Evolutionary conservation across 371 early-diverging fungal species (phyloP), one percentile per base, ranked within the genome.

Genomic region (Mortierella sp.): DNA sequence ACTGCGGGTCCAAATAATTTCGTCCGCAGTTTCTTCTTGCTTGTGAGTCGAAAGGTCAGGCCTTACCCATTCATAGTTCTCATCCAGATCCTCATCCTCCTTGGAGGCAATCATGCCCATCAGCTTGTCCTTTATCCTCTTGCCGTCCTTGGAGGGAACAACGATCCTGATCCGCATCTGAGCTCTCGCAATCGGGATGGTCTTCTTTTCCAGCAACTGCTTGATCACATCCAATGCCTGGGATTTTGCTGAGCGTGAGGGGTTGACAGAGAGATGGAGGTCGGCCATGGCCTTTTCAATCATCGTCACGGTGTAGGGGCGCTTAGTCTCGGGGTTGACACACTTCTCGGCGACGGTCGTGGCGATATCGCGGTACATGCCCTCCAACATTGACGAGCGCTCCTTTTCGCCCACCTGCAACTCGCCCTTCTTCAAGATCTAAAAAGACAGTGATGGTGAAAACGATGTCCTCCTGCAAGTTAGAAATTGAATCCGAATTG

Each of bases 241-340:
- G 10, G 91, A 91, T 79, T 99, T 99, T 34, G 95, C 92, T 76
- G 92, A 95, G 52, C 93, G 89, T 74, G 95, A 97, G 2, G 95
- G 92, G 79, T 97, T 94, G 64, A 98, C 93, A 63, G 94, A 94
- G 75, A 94, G 92, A 80, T 98, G 99, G 22, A 98, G 86, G 71
- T 98, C 97, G 5, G 90, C 89, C 94, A 99, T 95, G 19, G 97
- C 95, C 87, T 98, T 97, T 85, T 99, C 99, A 71, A 99, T 97
- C 94, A 98, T 97, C 19, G 97, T 94, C 44, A 96, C 95, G 0
- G 99, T 94, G 73, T 99, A 98, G 1, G 98, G 97, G 63, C 97
- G 91, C 82, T 96, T 96, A 8, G 98, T 98, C 58, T 93, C 92
- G 24, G 99, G 99, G 79, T 99, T 97, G 76, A 99, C 93, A 77